phyloP scores from a whole-genome alignment of 73 alveolate genomes.

The Durusdinium trenchii region DNA sequence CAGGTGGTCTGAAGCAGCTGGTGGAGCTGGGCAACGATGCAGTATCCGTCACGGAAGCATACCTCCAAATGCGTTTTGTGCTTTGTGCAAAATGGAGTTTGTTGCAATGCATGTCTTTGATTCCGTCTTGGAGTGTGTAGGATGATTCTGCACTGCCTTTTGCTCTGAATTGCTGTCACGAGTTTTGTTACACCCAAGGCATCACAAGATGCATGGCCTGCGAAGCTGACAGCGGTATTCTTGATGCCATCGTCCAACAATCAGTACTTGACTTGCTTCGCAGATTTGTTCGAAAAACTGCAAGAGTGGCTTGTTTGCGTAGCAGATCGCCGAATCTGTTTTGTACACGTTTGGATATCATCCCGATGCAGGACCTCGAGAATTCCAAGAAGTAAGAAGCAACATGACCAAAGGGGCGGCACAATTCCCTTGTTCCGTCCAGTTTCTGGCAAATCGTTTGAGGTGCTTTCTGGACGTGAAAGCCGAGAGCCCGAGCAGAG shows the following conservation, averaged over 20 bases:
- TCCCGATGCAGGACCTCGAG: too few species aligned
- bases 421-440: too few species aligned
- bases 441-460: background rate
- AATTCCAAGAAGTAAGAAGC: too few species aligned
- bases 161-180: background rate
- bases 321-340: too few species aligned
- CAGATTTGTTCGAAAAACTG: slow-evolving; percentile 33
- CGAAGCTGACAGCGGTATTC: background rate
- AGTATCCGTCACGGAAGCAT: background rate
- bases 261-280: slow-evolving; percentile 4
- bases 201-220: background rate
- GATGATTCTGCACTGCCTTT: background rate
- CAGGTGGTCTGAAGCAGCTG: slow-evolving; percentile 38
- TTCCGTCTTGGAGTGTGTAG: background rate
- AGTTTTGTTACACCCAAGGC: background rate
- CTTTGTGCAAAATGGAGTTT: background rate
- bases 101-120: background rate
- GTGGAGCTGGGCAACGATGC: slow-evolving; percentile 8
- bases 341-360: too few species aligned
- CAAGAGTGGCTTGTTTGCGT: slow-evolving; percentile 29
- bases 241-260: background rate
- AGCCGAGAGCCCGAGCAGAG: slow-evolving; percentile 50
- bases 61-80: background rate
- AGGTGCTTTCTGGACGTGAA: slow-evolving; percentile 67
- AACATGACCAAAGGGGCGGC: too few species aligned